A percentile compares a stretch with the other conserved stretches of the same genome.
These are phyloP conservation scores for Neonectria sp. DNA, from an alignment of 2,329 filamentous ascomycete genomes.

Conservation along the genomic window DNA sequence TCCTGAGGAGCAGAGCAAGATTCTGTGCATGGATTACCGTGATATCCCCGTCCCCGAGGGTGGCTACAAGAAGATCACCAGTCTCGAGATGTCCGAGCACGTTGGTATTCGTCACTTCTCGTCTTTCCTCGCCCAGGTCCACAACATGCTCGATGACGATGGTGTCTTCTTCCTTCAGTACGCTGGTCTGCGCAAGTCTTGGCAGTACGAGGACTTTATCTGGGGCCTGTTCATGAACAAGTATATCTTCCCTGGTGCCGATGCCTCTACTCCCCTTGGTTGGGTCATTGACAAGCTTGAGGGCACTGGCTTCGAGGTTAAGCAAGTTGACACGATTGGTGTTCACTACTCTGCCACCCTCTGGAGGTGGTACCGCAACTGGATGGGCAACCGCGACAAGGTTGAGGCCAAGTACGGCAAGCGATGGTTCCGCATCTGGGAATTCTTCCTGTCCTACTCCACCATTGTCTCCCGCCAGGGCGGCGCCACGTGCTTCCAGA, in stretches of 20 bases:
- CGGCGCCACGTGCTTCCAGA: slow-evolving; percentile 89
- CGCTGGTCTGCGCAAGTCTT: slow-evolving; percentile 91
- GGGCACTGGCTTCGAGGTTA: slow-evolving; percentile 80
- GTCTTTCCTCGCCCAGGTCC: slow-evolving; percentile 86
- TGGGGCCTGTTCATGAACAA: slow-evolving; percentile 99
- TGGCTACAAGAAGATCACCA: slow-evolving; percentile 93
- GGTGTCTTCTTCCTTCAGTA: slow-evolving; percentile 97
- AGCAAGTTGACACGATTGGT: slow-evolving; percentile 92
- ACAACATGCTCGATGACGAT: slow-evolving; percentile 97
- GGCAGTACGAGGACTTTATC: slow-evolving; percentile 98
- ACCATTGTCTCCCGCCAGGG: slow-evolving; percentile 91
- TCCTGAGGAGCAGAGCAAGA: slow-evolving; percentile 88
- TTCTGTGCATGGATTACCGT: slow-evolving; percentile 97
- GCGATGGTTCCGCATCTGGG: slow-evolving; percentile 97
- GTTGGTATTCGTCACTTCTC: slow-evolving; percentile 93
- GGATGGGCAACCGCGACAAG: slow-evolving; percentile 94
- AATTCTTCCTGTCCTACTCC: slow-evolving; percentile 90
- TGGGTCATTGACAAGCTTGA: slow-evolving; percentile 90
- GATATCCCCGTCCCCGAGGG: slow-evolving; percentile 84
- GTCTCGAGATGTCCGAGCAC: slow-evolving; percentile 98
- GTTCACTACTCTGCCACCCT: slow-evolving; percentile 97
- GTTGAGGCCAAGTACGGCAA: slow-evolving; percentile 95
- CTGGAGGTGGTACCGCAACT: slow-evolving; percentile 99
- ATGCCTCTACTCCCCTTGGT: slow-evolving; percentile 93
- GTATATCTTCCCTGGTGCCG: slow-evolving; percentile 97